Evolutionary conservation across 441 rosid species (phyloP).

Genomic region (Jatropha podagrica): DNA sequence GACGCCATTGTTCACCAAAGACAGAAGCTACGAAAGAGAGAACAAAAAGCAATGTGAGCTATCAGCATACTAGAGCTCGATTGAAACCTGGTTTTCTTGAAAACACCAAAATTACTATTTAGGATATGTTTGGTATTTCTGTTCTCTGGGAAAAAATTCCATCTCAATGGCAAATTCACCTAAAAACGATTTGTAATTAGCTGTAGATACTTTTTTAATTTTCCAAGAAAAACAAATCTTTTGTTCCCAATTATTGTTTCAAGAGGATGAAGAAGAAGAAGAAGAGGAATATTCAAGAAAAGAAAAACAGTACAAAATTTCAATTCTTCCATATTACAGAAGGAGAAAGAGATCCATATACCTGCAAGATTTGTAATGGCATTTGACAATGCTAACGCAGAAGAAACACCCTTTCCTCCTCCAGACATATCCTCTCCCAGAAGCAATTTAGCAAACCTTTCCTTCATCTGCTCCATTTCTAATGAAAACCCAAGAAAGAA

Average conservation of each 20-base stretch:
- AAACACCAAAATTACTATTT: too few relatives aligned
- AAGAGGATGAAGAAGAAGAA: not conserved
- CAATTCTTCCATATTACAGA: not conserved
- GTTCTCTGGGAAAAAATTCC: too few relatives aligned
- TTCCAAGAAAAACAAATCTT: too few relatives aligned
- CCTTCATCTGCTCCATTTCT: conserved; percentile 87
- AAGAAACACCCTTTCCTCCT: conserved; percentile 95
- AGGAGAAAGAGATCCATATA: conserved; percentile 18
- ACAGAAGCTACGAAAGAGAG: conserved; percentile 56
- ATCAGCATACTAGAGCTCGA: not conserved
- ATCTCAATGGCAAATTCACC: too few relatives aligned
- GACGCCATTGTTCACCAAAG: conserved; percentile 74
- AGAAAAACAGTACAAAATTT: not conserved
- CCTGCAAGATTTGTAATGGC: conserved; percentile 95
- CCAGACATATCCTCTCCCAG: conserved; percentile 99
- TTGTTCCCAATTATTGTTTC: not conserved
- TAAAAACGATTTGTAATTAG: too few relatives aligned
- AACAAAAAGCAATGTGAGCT: not conserved
- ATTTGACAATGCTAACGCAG: conserved; percentile 93
- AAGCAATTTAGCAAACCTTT: conserved; percentile 79
- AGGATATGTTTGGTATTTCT: too few relatives aligned
- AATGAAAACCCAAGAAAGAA: conserved; percentile 20
- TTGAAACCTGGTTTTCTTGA: too few relatives aligned
- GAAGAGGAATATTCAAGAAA: not conserved
- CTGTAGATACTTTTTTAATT: too few relatives aligned